phyloP scores from a whole-genome alignment of 2,329 filamentous ascomycete genomes.

The Pseudogymnoascus sp. region DNA sequence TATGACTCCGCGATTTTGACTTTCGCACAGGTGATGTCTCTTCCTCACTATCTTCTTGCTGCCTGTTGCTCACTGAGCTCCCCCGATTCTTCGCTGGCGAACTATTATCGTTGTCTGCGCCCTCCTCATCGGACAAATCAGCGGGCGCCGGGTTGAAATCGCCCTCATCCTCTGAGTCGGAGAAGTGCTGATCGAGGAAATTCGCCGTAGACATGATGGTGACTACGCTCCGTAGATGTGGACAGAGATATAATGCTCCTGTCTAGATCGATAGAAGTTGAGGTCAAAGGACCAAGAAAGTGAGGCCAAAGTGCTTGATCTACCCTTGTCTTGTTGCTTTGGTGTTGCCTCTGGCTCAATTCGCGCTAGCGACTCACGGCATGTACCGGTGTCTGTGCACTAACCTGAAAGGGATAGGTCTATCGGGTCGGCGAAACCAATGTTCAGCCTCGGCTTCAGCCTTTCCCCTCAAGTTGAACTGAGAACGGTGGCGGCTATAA shows the following conservation, averaged over 20 bases:
- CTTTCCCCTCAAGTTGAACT: neutral
- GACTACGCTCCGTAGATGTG: neutral
- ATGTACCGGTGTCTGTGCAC: neutral
- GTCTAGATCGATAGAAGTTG: conserved; percentile 6
- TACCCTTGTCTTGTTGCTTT: conserved; percentile 7
- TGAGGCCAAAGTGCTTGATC: conserved; percentile 7
- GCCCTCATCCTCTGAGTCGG: conserved; percentile 70
- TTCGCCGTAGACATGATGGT: conserved; percentile 9
- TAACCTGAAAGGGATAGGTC: neutral
- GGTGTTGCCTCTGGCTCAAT: conserved; percentile 6
- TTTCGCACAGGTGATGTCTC: conserved; percentile 37
- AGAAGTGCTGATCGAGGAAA: conserved; percentile 25
- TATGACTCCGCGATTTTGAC: conserved; percentile 32
- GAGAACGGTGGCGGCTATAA: neutral
- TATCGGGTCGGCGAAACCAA: neutral
- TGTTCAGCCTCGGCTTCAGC: conserved; percentile 8
- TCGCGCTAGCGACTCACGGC: conserved; percentile 4
- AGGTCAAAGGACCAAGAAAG: conserved; percentile 7
- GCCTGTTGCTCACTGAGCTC: conserved; percentile 21
- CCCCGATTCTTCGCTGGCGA: conserved; percentile 21
- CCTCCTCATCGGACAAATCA: conserved; percentile 65
- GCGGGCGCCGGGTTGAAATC: conserved; percentile 81
- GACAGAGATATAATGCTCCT: neutral
- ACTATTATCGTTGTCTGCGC: conserved; percentile 27
- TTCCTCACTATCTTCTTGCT: conserved; percentile 38